phyloP scores from a whole-genome alignment of 73 alveolate species.

The Stentor coeruleus region DNA sequence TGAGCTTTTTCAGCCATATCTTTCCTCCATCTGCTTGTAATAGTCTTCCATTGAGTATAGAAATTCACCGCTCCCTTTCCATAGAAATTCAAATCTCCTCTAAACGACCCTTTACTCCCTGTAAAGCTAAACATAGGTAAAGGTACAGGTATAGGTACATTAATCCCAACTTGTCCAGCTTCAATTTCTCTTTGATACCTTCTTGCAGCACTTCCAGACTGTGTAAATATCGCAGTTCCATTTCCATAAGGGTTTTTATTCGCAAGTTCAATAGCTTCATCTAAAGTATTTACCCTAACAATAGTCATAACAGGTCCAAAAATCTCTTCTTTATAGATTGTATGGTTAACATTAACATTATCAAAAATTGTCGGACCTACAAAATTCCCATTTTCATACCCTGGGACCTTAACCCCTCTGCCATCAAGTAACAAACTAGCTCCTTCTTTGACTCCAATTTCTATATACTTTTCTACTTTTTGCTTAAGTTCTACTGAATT shows the following conservation, averaged over 20 bases:
- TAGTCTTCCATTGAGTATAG: slow-evolving; percentile 90
- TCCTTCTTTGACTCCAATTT: slow-evolving; percentile 78
- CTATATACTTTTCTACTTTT: slow-evolving; percentile 54
- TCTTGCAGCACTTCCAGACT: slow-evolving; percentile 87
- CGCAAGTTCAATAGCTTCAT: slow-evolving; percentile 80
- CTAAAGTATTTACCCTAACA: slow-evolving; percentile 70
- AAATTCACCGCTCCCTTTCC: slow-evolving; percentile 80
- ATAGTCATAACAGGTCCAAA: slow-evolving; percentile 89
- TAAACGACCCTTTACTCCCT: slow-evolving; percentile 82
- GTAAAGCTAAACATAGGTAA: slow-evolving; percentile 93
- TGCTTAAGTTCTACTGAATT: slow-evolving; percentile 22
- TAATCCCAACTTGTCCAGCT: slow-evolving; percentile 90
- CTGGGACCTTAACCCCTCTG: slow-evolving; percentile 63
- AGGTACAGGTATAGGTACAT: slow-evolving; percentile 93
- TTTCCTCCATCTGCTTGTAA: slow-evolving; percentile 59
- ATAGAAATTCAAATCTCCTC: slow-evolving; percentile 91
- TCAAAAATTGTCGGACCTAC: slow-evolving; percentile 88
- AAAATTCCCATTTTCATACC: slow-evolving; percentile 72
- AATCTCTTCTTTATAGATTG: slow-evolving; percentile 73
- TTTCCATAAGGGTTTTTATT: slow-evolving; percentile 52
- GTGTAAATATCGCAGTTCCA: slow-evolving; percentile 88
- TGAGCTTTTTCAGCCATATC: slow-evolving; percentile 51
- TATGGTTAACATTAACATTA: slow-evolving; percentile 67
- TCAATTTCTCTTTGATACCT: slow-evolving; percentile 83
- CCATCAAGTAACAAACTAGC: slow-evolving; percentile 84